Conservation (phyloP, 768 basidiomycete genomes). For the Boletellus ananiceps region DNA sequence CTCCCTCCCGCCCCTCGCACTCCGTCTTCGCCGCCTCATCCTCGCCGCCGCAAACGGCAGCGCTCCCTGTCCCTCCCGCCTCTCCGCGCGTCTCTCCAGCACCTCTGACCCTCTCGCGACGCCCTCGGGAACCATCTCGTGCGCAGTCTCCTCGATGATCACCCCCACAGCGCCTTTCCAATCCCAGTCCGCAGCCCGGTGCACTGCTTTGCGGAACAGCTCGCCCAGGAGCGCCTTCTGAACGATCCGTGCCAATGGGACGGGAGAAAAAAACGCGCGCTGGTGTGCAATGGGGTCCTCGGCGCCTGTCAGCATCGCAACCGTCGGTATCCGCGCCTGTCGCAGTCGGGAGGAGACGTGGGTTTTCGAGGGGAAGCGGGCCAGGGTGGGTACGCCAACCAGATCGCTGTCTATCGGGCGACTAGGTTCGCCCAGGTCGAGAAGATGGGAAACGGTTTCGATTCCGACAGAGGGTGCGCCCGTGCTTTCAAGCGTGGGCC, state of each 20-base stretch:
- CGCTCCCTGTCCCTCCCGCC: not conserved
- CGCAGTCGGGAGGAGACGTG: not conserved
- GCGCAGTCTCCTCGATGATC: constrained; percentile 17
- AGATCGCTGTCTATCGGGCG: constrained; percentile 5
- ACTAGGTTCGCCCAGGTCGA: constrained; percentile 12
- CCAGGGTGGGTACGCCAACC: not conserved
- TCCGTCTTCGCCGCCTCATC: constrained; percentile 18
- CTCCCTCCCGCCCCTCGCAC: constrained; percentile 19
- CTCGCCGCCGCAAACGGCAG: constrained; percentile 25
- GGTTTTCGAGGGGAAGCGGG: not conserved
- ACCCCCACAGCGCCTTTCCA: constrained; percentile 15
- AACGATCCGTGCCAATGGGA: constrained; percentile 22
- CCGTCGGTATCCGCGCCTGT: constrained; percentile 9
- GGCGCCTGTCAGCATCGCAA: constrained; percentile 15
- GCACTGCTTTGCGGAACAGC: constrained; percentile 20
- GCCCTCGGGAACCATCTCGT: constrained; percentile 19
- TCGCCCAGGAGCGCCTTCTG: constrained; percentile 16
- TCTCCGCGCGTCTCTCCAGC: not conserved
- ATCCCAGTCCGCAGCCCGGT: constrained; percentile 18
- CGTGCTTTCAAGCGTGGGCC: not conserved
- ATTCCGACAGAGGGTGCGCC: constrained; percentile 10
- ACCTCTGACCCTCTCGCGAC: not conserved
- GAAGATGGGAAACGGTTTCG: constrained; percentile 20
- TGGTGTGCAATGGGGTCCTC: not conserved
- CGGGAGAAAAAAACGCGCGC: constrained; percentile 13